Evolutionary conservation across 2,329 filamentous ascomycete species (phyloP).

Genomic region (Thermoascus crustaceus): DNA sequence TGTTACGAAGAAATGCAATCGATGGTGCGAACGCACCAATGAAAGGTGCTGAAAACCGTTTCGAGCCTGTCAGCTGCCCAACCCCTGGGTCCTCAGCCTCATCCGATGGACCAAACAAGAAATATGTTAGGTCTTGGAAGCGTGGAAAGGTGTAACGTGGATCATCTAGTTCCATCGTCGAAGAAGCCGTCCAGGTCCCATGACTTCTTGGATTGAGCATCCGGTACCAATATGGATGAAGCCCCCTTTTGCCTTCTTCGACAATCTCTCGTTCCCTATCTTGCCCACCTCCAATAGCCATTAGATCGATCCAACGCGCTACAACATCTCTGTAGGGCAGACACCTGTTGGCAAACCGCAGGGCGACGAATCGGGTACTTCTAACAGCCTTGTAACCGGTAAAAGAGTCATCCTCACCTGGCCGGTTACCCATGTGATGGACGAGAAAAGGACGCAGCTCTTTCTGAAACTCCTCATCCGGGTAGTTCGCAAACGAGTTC

Average conservation of each 20-base stretch:
- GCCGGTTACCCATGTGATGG: conserved; percentile 54
- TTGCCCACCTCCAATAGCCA: conserved; percentile 58
- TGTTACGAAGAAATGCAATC: conserved; percentile 58
- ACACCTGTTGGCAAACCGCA: conserved; percentile 85
- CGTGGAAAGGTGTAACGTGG: conserved; percentile 32
- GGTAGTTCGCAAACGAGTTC: conserved; percentile 46
- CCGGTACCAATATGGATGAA: conserved; percentile 68
- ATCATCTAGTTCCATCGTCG: conserved; percentile 47
- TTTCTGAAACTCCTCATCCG: conserved; percentile 34
- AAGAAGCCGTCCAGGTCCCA: conserved; percentile 30
- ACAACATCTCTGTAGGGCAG: conserved; percentile 69
- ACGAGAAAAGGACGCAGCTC: conserved; percentile 53
- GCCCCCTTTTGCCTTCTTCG: conserved; percentile 81
- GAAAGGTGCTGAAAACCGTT: conserved; percentile 21
- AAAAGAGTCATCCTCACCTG: conserved; percentile 29
- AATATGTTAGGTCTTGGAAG: conserved; percentile 28
- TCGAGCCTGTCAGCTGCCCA: conserved; percentile 25
- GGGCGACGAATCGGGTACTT: conserved; percentile 70
- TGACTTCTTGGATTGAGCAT: conserved; percentile 50
- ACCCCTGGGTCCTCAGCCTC: conserved; percentile 20
- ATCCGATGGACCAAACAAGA: conserved; percentile 20
- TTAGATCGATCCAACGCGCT: conserved; percentile 79
- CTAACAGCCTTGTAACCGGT: conserved; percentile 46
- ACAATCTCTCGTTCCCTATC: conserved; percentile 72
- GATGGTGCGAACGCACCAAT: conserved; percentile 57